phyloP scores from a whole-genome alignment of 495 filamentous ascomycete species.

The Trypethelium eluteriae region DNA sequence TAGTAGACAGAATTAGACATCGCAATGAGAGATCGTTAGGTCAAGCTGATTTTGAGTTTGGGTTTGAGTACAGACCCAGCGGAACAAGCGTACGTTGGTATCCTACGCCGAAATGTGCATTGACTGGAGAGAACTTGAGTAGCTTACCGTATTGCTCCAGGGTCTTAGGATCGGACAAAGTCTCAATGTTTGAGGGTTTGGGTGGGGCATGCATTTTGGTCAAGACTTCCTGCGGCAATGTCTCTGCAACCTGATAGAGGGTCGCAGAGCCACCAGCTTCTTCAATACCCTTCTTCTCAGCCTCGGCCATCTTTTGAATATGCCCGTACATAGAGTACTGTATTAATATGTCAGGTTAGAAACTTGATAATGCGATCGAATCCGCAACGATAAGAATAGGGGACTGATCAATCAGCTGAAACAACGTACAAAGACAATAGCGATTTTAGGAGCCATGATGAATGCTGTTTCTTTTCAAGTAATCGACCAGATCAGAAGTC shows the following conservation, averaged over 20 bases:
- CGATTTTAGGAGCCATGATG: slow-evolving; percentile 86
- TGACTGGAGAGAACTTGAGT: background rate
- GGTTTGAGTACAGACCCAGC: no score
- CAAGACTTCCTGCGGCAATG: slow-evolving; percentile 74
- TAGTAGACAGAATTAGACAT: background rate
- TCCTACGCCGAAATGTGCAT: background rate
- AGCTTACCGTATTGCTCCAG: slow-evolving; percentile 22
- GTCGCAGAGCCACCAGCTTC: slow-evolving; percentile 71
- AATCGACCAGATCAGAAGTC: background rate
- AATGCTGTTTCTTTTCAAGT: slow-evolving; percentile 14
- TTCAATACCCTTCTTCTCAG: slow-evolving; percentile 86
- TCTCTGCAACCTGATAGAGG: slow-evolving; percentile 84
- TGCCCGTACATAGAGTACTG: slow-evolving; percentile 98
- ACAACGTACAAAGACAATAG: slow-evolving; percentile 73
- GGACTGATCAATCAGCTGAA: no score
- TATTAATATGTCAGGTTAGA: slow-evolving; percentile 8
- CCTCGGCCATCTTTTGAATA: slow-evolving; percentile 73
- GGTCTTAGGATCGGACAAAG: slow-evolving; percentile 52
- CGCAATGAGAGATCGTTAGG: no score
- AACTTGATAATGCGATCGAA: background rate
- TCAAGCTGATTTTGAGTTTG: no score
- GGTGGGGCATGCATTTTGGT: slow-evolving; percentile 80
- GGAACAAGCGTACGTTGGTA: no score
- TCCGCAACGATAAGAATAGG: background rate
- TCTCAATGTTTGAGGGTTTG: slow-evolving; percentile 59